phyloP scores from a whole-genome alignment of 768 basidiomycete genomes.

The Astraeus odoratus region DNA sequence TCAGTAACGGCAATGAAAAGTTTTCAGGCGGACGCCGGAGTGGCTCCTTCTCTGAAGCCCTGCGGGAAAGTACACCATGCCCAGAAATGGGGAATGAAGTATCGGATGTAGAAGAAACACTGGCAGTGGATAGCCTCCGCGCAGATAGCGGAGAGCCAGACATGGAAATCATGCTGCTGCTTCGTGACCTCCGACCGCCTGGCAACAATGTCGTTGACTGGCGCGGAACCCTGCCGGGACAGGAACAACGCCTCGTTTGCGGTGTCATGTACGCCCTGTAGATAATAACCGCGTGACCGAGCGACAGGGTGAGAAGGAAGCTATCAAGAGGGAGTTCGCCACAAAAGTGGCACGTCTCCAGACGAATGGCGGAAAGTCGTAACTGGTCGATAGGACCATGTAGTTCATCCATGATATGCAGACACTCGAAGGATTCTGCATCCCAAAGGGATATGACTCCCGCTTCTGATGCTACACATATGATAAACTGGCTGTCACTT shows the following conservation, averaged over 20 bases:
- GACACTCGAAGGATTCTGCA: constrained; percentile 52
- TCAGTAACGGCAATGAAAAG: constrained; percentile 33
- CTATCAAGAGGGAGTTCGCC: constrained; percentile 61
- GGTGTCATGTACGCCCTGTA: constrained; percentile 57
- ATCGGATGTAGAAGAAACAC: constrained; percentile 32
- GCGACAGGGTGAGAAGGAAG: constrained; percentile 58
- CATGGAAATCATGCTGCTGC: constrained; percentile 44
- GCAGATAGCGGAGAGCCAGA: constrained; percentile 37
- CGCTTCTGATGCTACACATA: constrained; percentile 56
- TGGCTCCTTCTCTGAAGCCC: constrained; percentile 62
- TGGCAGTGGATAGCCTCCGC: constrained; percentile 41
- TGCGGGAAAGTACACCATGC: constrained; percentile 70
- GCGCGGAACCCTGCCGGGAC: constrained; percentile 44
- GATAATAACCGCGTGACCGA: constrained; percentile 55
- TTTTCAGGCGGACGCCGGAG: constrained; percentile 43
- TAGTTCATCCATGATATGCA: constrained; percentile 53
- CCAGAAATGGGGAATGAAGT: constrained; percentile 70
- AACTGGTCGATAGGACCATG: constrained; percentile 54
- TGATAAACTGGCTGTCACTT: constrained; percentile 43
- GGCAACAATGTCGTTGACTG: constrained; percentile 39
- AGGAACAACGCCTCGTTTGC: constrained; percentile 60
- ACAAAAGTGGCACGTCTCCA: constrained; percentile 62
- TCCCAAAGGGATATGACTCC: constrained; percentile 78
- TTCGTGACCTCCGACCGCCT: constrained; percentile 51
- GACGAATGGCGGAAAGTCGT: constrained; percentile 48